Evolutionary conservation across 1,139 yeast species (phyloP), one percentile per base, ranked within the genome.

Genomic region (Nakaseomyces sp.): DNA sequence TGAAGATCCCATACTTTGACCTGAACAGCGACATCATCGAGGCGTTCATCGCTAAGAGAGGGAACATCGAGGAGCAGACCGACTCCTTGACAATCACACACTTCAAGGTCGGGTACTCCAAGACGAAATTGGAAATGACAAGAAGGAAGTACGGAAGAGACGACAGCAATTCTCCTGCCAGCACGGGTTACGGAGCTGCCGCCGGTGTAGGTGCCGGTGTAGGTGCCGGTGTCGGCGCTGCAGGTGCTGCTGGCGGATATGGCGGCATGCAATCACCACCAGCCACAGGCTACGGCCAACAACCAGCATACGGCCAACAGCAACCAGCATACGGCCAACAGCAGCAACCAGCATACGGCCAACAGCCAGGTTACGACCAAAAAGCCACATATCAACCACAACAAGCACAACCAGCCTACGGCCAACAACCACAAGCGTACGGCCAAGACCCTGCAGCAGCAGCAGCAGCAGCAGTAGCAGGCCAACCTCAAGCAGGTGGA

Each of bases 1-100:
- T 89, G 83, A 88, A 91, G 69, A 91, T 91, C 52, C 96, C 97
- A 12, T 89, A 91, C 68, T 91, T 91, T 67, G 95, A 91, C 63
- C 71, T 91, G 60, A 71, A 75, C 43, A 72, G 85, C 43, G 97
- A 88, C 62, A 84, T 91, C 53, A 73, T 83, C 45, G 91, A 85
- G 60, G 82, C 91, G 2, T 91, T 83, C 66, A 66, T 67, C 38
- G 71, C 70, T 50, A 91, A 91, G 70, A 81, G 94, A 62, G 98
- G 97, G 30, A 81, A 87, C 54, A 77, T 89, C 46, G 95, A 88
- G 61, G 96, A 89, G 58, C 81, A 77, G 57, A 73, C 96, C 1
- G 97, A 89, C 60, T 80, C 84, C 1, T 77, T 91, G 55, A 82
- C 88, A 16, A 76, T 91, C 48, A 85, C 96, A 3, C 94, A 86